These are phyloP conservation scores for Entomortierella parvispora DNA, from an alignment of 192 early-diverging fungal genomes.

Conservation along the genomic window DNA sequence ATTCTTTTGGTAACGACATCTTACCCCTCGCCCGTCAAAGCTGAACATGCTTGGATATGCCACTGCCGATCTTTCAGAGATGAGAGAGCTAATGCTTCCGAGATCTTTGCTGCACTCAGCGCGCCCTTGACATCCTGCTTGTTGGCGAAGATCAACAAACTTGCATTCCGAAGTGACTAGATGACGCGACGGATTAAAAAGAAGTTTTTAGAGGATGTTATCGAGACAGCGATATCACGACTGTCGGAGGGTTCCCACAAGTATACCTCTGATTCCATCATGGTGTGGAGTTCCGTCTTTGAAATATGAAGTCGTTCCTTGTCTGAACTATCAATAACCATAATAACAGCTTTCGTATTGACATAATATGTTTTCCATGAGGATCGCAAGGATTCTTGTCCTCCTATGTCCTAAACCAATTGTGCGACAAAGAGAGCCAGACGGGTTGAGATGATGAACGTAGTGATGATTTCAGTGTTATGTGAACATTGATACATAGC, in stretches of 20 bases:
- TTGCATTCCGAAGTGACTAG: conserved; percentile 67
- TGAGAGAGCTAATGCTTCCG: conserved; percentile 66
- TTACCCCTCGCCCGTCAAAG: conserved; percentile 76
- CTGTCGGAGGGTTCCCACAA: no score
- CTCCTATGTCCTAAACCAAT: conserved; percentile 72
- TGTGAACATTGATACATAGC: no score
- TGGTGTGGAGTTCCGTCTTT: conserved; percentile 69
- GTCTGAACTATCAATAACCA: conserved; percentile 81
- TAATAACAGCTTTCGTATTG: conserved; percentile 74
- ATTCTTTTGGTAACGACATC: no score
- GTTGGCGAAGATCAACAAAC: conserved; percentile 73
- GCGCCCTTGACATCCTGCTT: conserved; percentile 77
- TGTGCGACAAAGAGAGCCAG: no score
- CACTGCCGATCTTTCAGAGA: conserved; percentile 73
- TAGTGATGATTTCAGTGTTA: no score
- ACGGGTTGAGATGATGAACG: no score
- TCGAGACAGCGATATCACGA: no score
- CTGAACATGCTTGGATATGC: conserved; percentile 80
- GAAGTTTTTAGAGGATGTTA: no score
- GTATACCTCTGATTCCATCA: conserved; percentile 75
- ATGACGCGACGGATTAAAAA: no score
- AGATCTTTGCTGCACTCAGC: conserved; percentile 69
- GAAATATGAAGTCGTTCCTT: conserved; percentile 69
- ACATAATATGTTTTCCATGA: conserved; percentile 78
- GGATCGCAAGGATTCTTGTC: conserved; percentile 68